A percentile compares a stretch with the other conserved stretches of the same genome.
Conservation (phyloP, 345 rosid genomes). For the Lenwebbia sp. region DNA sequence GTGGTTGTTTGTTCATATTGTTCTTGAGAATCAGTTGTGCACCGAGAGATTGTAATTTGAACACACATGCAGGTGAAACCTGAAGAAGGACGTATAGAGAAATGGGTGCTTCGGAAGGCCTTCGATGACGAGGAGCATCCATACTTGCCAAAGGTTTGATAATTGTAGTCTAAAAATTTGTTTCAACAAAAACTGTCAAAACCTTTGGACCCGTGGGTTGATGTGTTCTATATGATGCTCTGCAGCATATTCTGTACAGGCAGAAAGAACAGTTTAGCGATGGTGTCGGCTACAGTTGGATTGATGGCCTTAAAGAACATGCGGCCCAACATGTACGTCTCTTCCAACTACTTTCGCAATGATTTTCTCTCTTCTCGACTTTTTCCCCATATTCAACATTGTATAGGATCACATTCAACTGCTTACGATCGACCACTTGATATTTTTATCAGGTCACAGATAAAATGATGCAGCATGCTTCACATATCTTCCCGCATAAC, state of each 20-base stretch:
- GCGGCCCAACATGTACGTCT: slow-evolving; percentile 51
- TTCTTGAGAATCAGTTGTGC: not conserved
- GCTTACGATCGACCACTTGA: not conserved
- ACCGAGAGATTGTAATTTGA: not conserved
- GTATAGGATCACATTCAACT: not conserved
- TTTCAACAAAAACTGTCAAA: not conserved
- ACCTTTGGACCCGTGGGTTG: not conserved
- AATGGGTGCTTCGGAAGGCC: slow-evolving; percentile 81
- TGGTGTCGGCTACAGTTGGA: slow-evolving; percentile 97
- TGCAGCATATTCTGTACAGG: slow-evolving; percentile 84
- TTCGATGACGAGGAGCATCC: slow-evolving; percentile 82
- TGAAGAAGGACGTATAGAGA: slow-evolving; percentile 66
- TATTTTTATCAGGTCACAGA: slow-evolving; percentile 51
- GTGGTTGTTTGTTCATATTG: not conserved
- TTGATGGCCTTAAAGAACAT: slow-evolving; percentile 89
- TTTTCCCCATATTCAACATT: not conserved
- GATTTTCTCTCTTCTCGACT: not conserved
- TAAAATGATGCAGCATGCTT: slow-evolving; percentile 75
- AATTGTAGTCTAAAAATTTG: not conserved
- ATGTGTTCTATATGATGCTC: not conserved
- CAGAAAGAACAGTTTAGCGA: slow-evolving; percentile 98
- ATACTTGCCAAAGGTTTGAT: slow-evolving; percentile 67
- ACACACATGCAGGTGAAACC: slow-evolving; percentile 36
- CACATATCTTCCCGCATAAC: slow-evolving; percentile 62
- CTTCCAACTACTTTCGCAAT: not conserved